phyloP scores from a whole-genome alignment of 306 rosid species.

The Urtica urens region DNA sequence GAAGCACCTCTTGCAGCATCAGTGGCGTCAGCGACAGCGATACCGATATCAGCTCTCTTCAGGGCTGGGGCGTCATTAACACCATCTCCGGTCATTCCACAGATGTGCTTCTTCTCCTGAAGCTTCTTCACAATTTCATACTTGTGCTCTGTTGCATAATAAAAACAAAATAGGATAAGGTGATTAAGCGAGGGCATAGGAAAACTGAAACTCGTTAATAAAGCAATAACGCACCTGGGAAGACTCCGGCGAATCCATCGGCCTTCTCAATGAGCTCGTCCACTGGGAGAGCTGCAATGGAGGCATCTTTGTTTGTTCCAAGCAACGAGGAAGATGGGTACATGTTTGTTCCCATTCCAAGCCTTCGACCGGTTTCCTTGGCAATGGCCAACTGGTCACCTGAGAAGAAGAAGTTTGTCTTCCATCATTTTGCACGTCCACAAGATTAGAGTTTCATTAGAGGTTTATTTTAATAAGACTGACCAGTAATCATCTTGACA shows the following conservation, averaged over 20 bases:
- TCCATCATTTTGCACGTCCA: slow-evolving; percentile 1
- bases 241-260: slow-evolving; percentile 98
- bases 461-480: slow-evolving; percentile 3
- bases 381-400: slow-evolving; percentile 98
- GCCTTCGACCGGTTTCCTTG: slow-evolving; percentile 97
- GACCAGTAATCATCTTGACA: slow-evolving; percentile 99
- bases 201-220: neutral
- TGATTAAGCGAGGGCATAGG: neutral
- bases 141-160: slow-evolving; percentile 62
- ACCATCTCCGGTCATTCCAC: slow-evolving; percentile 99
- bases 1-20: slow-evolving; percentile 98
- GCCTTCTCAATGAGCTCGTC: slow-evolving; percentile 98
- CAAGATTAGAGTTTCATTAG: neutral
- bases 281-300: slow-evolving; percentile 67
- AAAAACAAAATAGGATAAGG: neutral
- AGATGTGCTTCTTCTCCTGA: slow-evolving; percentile 89
- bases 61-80: slow-evolving; percentile 97
- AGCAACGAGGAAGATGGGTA: slow-evolving; percentile 94
- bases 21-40: slow-evolving; percentile 98
- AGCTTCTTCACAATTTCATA: slow-evolving; percentile 93
- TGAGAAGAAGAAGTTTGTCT: slow-evolving; percentile 19
- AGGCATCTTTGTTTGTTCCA: slow-evolving; percentile 74
- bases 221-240: slow-evolving; percentile 55
- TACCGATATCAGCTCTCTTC: slow-evolving; percentile 94
- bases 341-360: slow-evolving; percentile 99